Evolutionary conservation across 2,329 filamentous ascomycete species (phyloP), one percentile per base, ranked within the genome.

Genomic region (Ophiostoma fasciatum): DNA sequence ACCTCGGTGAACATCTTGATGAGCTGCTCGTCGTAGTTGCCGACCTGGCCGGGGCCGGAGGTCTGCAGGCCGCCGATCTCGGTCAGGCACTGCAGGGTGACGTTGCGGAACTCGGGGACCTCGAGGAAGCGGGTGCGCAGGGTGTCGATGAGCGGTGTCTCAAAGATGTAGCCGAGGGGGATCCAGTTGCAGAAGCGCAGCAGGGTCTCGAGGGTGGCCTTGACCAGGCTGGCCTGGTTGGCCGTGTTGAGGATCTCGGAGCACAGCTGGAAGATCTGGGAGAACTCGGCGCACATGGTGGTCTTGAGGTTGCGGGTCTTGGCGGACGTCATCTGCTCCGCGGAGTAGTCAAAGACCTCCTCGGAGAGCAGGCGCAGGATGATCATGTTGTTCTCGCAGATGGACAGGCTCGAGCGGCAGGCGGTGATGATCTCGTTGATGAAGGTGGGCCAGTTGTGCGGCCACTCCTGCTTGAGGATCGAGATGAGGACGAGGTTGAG

Each of bases 321-420:
- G 40, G 81, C 74, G 26, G 88, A 94, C n/a, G 90, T 98, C 88
- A 98, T 94, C 57, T 94, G 84, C 54, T 98, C 90, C 45, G 88
- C 84, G 2, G 90, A 98, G 60, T 92, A 98, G 63, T 98, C 90
- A 53, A 98, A 98, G 26, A 98, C 88, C 59, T 98, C 90, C 58
- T 98, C 90, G 7, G 90, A 98, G 31, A 98, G 71, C 49, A 98
- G 65, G 41, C 90, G 79, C 48, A 98, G 72, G 49, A 98, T 96
- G 45, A 83, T 85, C 90, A 98, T 98, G 68, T 98, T 98, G 66
- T 98, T 98, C 64, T 98, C 90, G 71, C 92, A 98, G 50, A 98
- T 92, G 26, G 88, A 90, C 36, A 98, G 67, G 59, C 82, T 94
- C 48, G 83, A 88, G 56, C 93, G 87, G 61, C 87, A 96, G 38